phyloP scores from a whole-genome alignment of 805 yeast species.

The Cyberlindnera veronae region DNA sequence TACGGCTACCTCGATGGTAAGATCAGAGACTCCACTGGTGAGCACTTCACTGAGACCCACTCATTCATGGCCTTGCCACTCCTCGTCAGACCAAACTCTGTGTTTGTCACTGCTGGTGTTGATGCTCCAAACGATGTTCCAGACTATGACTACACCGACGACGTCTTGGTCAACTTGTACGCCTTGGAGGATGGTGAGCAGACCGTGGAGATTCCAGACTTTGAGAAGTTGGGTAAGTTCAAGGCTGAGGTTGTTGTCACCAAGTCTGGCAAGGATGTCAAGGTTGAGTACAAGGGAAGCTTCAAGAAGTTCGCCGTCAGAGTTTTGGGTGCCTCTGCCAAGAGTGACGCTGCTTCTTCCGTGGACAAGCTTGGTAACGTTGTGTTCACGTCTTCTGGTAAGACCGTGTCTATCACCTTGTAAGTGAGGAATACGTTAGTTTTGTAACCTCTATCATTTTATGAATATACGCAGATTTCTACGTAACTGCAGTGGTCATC shows the following conservation, averaged over 20 bases:
- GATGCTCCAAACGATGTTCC: constrained; percentile 19
- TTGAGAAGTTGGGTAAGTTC: constrained; percentile 12
- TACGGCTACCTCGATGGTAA: constrained; percentile 23
- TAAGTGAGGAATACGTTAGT: too few relatives aligned
- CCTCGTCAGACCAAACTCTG: constrained; percentile 20
- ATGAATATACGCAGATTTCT: too few relatives aligned
- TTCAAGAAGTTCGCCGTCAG: constrained; percentile 17
- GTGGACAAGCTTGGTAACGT: constrained; percentile 17
- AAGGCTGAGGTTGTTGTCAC: constrained; percentile 14
- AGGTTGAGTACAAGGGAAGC: constrained; percentile 9
- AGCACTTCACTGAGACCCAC: constrained; percentile 18
- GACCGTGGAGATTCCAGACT: constrained; percentile 18
- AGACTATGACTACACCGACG: constrained; percentile 20
- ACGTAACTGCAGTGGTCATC: too few relatives aligned
- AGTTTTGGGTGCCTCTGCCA: constrained; percentile 11
- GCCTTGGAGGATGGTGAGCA: constrained; percentile 19
- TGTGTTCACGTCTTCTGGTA: constrained; percentile 8
- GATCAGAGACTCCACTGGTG: constrained; percentile 18
- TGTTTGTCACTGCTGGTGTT: constrained; percentile 17
- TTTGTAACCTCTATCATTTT: too few relatives aligned
- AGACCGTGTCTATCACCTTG: constrained; percentile 1
- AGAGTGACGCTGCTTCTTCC: neutral
- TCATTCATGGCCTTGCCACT: constrained; percentile 19
- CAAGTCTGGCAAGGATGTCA: constrained; percentile 4
- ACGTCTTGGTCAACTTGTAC: constrained; percentile 20